Percentiles rank a stretch among this genome's conserved stretches.
Conservation (phyloP, 352 stramenopile species). For the Globisporangium cederbergense region DNA sequence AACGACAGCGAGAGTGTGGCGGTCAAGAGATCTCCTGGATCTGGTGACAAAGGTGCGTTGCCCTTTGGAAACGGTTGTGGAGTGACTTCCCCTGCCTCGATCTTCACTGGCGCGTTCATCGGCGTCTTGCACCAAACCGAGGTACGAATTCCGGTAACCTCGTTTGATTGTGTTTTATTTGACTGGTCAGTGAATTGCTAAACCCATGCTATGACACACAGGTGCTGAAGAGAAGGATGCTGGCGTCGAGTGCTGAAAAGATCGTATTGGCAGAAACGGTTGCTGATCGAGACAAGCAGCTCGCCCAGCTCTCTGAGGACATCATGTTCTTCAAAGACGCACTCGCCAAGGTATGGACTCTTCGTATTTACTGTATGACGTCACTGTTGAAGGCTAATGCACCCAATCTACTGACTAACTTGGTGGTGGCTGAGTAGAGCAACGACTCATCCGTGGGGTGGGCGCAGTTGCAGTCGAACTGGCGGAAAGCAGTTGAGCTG, state of each 20-base stretch:
- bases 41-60: not conserved
- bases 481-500: conserved; percentile 14
- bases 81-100: conserved; percentile 26
- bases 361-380: not conserved
- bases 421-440: conserved; percentile 6
- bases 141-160: conserved; percentile 18
- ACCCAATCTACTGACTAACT: not conserved
- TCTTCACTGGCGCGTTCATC: conserved; percentile 46
- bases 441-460: conserved; percentile 15
- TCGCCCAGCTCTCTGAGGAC: conserved; percentile 40
- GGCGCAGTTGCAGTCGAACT: conserved; percentile 19
- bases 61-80: conserved; percentile 37
- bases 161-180: not conserved
- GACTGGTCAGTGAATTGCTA: not conserved
- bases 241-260: conserved; percentile 42
- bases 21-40: conserved; percentile 1
- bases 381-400: not conserved
- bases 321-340: conserved; percentile 63
- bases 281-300: conserved; percentile 27
- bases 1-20: conserved; percentile 8
- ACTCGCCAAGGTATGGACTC: conserved; percentile 29
- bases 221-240: conserved; percentile 32
- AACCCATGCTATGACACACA: conserved; percentile 8
- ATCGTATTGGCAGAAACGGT: conserved; percentile 25
- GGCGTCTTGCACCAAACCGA: conserved; percentile 44